Evolutionary conservation across 768 basidiomycete species (phyloP).

Genomic region (Clitopilus hobsonii): DNA sequence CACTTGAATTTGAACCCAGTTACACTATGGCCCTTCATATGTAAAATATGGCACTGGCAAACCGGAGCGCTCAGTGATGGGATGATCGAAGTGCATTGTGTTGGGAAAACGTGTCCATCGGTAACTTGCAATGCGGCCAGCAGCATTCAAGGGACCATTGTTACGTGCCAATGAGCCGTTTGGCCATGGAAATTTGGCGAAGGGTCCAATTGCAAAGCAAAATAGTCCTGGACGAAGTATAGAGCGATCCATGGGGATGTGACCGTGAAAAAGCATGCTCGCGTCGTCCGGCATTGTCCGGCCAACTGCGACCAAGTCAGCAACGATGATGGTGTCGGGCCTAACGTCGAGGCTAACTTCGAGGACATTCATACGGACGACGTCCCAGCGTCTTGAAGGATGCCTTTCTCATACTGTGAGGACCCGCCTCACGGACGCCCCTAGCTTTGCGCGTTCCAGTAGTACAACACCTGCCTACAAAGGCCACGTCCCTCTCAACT

Average conservation of each 20-base stretch:
- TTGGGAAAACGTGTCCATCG: neutral
- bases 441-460: constrained; percentile 9
- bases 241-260: too few relatives aligned
- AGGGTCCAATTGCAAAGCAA: too few relatives aligned
- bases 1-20: neutral
- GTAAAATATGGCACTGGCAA: neutral
- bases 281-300: neutral
- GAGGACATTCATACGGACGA: too few relatives aligned
- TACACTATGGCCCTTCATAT: too few relatives aligned
- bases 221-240: too few relatives aligned
- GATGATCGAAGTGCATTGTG: neutral
- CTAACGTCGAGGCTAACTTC: neutral
- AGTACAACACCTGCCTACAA: constrained; percentile 54
- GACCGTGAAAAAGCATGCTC: too few relatives aligned
- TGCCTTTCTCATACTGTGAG: neutral
- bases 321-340: neutral
- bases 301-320: neutral
- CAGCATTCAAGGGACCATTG: too few relatives aligned
- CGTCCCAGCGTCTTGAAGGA: too few relatives aligned
- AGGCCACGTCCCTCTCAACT: constrained; percentile 77
- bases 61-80: neutral
- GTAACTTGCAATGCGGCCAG: neutral
- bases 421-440: neutral
- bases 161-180: too few relatives aligned
- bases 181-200: neutral